These are phyloP conservation scores for Nitzschia putrida DNA, from an alignment of 108 stramenopile genomes.

Conservation along the genomic window DNA sequence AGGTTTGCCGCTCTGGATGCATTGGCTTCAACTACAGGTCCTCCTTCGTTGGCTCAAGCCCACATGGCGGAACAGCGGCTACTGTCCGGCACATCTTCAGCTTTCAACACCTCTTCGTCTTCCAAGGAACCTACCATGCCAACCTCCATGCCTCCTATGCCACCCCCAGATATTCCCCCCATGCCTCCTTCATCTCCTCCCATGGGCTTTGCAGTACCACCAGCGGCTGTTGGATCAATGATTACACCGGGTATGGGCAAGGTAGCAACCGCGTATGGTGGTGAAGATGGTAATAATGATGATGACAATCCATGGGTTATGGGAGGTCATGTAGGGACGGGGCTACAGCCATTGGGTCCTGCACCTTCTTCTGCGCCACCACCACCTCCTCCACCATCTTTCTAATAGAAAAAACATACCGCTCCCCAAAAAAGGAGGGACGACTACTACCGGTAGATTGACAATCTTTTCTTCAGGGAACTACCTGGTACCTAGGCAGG, in stretches of 20 bases:
- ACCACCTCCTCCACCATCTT: constrained; percentile 33
- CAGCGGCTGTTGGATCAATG: constrained; percentile 1
- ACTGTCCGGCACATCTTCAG: constrained; percentile 5
- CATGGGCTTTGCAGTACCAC: background rate
- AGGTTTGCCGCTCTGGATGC: constrained; percentile 51
- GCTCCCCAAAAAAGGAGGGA: no score
- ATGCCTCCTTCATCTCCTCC: constrained; percentile 14
- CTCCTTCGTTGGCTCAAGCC: constrained; percentile 6
- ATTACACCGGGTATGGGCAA: constrained; percentile 19
- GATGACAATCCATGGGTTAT: constrained; percentile 43
- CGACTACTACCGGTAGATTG: no score
- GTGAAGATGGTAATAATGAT: background rate
- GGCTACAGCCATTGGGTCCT: constrained; percentile 20
- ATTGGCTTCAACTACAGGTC: constrained; percentile 7
- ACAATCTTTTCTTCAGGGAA: no score
- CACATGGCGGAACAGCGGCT: constrained; percentile 14
- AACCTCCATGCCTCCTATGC: constrained; percentile 2
- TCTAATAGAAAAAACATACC: no score
- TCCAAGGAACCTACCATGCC: constrained; percentile 10
- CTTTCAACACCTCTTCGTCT: background rate
- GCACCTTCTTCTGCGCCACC: constrained; percentile 30
- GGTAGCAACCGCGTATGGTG: constrained; percentile 31
- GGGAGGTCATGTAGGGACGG: constrained; percentile 34
- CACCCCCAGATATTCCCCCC: background rate
- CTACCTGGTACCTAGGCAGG: no score